Evolutionary conservation across 129 eudicot genomes (phyloP), one percentile per base, ranked within the genome.

Genomic region (sunflower (Helianthus annuus)): DNA sequence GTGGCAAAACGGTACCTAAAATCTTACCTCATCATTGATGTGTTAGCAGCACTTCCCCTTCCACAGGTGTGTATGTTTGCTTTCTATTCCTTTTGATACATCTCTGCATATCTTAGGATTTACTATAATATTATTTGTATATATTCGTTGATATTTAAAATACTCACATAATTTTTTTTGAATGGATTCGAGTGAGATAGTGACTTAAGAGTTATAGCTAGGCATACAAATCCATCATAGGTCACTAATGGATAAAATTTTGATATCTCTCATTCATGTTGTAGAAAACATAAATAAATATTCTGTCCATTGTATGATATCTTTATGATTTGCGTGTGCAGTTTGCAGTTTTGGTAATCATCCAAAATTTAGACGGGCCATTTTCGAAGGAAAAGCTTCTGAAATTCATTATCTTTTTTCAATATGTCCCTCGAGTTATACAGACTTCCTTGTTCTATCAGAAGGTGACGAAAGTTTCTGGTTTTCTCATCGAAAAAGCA

Each of bases 391-490:
- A 77, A 54, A 66, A 38, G 0, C 29, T 84, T 69, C 56, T 84
- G 62, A 80, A 84, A 78, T 6, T 61, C 54, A 55, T 84, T 58
- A 77, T 84, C 27, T 69, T 80, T 72, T 48, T 11, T 72, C 83
- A 84, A 34, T 77, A 69, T n/a, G 39, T 73, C 48, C 83, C 83
- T 38, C 66, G 88, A 70, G 73, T 80, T 69, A 45, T 79, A 69
- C 85, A 74, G 11, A 63, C 71, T 7, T 64, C 16, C 10, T 66
- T 78, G 39, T 73, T 79, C 38, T 84, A 84, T 75, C 22, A 73
- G 3, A 69, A 54, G 32, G 85, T 92, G 63, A 87, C 86, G 0
- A 83, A 82, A 74, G 49, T 68, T 11, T 81, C 91, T 22, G 95
- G 90, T 56, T 70, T 82, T 55, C 79, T 87, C 52, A 76, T 85